These are phyloP conservation scores for Citrus inodora DNA, from an alignment of 345 rosid genomes.

Conservation along the genomic window DNA sequence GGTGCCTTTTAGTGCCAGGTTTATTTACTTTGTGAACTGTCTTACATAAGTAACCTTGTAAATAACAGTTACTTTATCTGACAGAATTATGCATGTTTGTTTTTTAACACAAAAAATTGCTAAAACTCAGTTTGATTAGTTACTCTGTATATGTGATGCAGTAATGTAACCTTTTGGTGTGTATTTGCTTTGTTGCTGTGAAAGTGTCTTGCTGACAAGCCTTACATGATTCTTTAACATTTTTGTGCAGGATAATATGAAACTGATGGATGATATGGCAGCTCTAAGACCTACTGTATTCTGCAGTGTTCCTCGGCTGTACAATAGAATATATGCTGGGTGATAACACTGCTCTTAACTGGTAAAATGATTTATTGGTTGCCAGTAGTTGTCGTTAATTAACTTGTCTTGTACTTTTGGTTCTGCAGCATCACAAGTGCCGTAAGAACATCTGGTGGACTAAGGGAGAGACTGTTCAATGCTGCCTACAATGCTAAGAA, in stretches of 20 bases:
- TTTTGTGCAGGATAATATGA: slow-evolving; percentile 77
- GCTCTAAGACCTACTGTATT: slow-evolving; percentile 88
- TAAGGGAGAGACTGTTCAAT: slow-evolving; percentile 83
- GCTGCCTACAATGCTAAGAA: slow-evolving; percentile 95
- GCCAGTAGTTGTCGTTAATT: slow-evolving; percentile 6
- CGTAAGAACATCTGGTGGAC: slow-evolving; percentile 76
- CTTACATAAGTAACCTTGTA: slow-evolving; percentile 3
- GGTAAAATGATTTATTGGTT: slow-evolving; percentile 16
- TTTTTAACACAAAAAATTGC: not conserved
- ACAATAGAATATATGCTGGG: slow-evolving; percentile 92
- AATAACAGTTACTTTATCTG: not conserved
- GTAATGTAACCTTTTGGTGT: slow-evolving; percentile 3
- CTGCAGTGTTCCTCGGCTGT: slow-evolving; percentile 94
- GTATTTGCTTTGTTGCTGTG: not conserved
- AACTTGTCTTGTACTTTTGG: slow-evolving; percentile 17
- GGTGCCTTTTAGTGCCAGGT: not conserved
- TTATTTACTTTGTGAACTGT: slow-evolving; percentile 5
- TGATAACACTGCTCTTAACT: slow-evolving; percentile 28
- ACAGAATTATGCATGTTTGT: not conserved
- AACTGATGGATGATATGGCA: slow-evolving; percentile 86
- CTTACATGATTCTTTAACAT: slow-evolving; percentile 10
- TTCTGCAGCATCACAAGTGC: slow-evolving; percentile 72
- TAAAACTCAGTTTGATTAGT: not conserved
- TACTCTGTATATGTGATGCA: not conserved
- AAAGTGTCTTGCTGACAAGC: slow-evolving; percentile 1